Evolutionary conservation across 192 early-diverging fungal species (phyloP), one percentile per base, ranked within the genome.

Genomic region (Podila minutissima): DNA sequence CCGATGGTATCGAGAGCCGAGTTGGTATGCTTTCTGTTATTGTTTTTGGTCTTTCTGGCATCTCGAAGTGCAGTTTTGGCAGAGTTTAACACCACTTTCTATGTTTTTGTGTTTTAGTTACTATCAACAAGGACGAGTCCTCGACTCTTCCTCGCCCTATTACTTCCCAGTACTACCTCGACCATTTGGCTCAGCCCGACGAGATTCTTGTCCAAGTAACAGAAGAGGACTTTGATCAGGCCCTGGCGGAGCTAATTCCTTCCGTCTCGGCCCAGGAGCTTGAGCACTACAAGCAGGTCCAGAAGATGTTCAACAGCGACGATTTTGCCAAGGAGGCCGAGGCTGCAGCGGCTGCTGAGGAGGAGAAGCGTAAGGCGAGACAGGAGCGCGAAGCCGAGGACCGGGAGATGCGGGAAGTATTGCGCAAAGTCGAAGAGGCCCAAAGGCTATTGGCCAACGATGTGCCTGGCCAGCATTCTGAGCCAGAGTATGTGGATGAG

Each of bases 91-190:
- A 13, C 29, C 29, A n/a, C 0, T 22, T 64, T 22, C 22, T 22
- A 37, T 26, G 2, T n/a, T 19, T 32, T 32, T 33, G 8, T 29
- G 5, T 8, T 55, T 33, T 24, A 74, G 83, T 74, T 49, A 53
- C 62, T 1, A 71, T 83, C 38, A 89, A 88, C 48, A 57, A 63
- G 64, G 85, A 84, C 62, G 72, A 75, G 24, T 74, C 67, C 28
- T 63, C 60, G 6, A 82, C 72, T 20, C 65, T 87, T 35, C 91
- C 93, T 6, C 63, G 78, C 8, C 92, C 93, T 0, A 92, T 98
- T 67, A 95, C 94, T 26, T 92, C 94, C 6, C 93, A 92, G 66
- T 99, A 99, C 77, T 99, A 93, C 84, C 82, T 98, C 73, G 95
- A 97, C 50, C 90, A 96, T 66, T 78, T 96, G 37, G 93, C 92